Evolutionary conservation across 202 grass and related monocot species (phyloP).

Genomic region (Tripidium arundinaceum): DNA sequence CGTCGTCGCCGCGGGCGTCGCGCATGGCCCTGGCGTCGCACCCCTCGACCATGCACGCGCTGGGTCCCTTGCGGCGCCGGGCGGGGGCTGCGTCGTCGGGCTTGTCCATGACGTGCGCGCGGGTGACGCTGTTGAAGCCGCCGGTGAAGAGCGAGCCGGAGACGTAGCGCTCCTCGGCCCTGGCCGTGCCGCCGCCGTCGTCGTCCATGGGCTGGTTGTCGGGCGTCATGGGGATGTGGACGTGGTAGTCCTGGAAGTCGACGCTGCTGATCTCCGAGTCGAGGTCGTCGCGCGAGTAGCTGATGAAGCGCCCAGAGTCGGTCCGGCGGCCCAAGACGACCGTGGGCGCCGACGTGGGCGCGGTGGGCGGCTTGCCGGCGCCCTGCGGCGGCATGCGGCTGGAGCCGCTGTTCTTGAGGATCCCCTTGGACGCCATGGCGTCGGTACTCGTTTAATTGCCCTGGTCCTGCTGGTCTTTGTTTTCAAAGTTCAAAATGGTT

Average conservation of each 20-base stretch:
- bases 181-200: constrained; percentile 29
- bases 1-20: constrained; percentile 55
- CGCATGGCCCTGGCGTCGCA: constrained; percentile 65
- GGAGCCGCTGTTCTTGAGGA: constrained; percentile 64
- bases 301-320: constrained; percentile 79
- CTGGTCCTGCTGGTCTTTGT: not conserved
- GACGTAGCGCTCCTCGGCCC: constrained; percentile 60
- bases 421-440: constrained; percentile 66
- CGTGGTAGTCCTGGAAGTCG: constrained; percentile 80
- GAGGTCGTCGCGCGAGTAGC: constrained; percentile 93
- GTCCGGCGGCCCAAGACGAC: constrained; percentile 78
- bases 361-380: constrained; percentile 49
- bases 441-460: not conserved
- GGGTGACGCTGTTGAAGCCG: constrained; percentile 87
- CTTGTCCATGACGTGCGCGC: constrained; percentile 80
- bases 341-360: constrained; percentile 41
- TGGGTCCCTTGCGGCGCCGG: constrained; percentile 23
- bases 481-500: not conserved
- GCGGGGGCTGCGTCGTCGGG: constrained; percentile 5
- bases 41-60: constrained; percentile 62
- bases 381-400: constrained; percentile 38
- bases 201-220: constrained; percentile 90
- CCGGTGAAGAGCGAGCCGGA: constrained; percentile 92
- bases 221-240: constrained; percentile 87
- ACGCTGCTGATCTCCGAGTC: constrained; percentile 95